A percentile compares a stretch with the other conserved stretches of the same genome.
Evolutionary conservation across 768 basidiomycete species (phyloP).

Genomic region (Tulasnella sp.): DNA sequence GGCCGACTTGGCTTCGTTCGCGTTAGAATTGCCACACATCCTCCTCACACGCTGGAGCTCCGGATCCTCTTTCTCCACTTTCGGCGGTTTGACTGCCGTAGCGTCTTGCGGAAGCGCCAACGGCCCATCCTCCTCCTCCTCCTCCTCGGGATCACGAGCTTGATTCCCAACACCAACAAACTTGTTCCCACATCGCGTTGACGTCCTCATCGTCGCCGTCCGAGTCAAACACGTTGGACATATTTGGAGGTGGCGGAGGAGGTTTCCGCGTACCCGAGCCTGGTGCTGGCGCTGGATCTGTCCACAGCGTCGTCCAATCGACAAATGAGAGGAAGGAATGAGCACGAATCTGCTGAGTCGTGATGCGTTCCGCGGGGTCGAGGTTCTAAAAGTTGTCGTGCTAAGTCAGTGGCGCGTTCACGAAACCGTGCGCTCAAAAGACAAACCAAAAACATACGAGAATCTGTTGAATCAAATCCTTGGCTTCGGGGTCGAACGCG

Average conservation of each 20-base stretch:
- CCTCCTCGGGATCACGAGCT: neutral
- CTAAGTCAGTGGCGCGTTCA: too few relatives aligned
- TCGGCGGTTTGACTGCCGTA: neutral
- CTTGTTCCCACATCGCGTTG: conserved; percentile 43
- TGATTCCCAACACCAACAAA: conserved; percentile 25
- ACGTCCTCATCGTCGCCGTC: conserved; percentile 27
- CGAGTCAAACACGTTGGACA: neutral
- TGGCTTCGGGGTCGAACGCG: conserved; percentile 69
- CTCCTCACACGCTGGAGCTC: neutral
- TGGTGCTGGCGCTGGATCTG: conserved; percentile 41
- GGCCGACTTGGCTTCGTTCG: neutral
- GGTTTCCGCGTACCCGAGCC: conserved; percentile 48
- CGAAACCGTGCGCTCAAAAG: too few relatives aligned
- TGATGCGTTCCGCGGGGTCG: conserved; percentile 44
- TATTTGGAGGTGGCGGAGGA: neutral
- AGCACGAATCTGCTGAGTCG: conserved; percentile 38
- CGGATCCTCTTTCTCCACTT: neutral
- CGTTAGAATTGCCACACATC: neutral
- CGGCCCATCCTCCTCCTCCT: conserved; percentile 5
- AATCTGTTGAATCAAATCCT: conserved; percentile 65
- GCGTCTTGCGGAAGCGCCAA: neutral
- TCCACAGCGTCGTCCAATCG: conserved; percentile 58
- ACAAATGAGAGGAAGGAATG: conserved; percentile 53
- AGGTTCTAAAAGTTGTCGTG: conserved; percentile 35
- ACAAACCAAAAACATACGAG: conserved; percentile 39